These are phyloP conservation scores for Suhomyces prunicola DNA, from an alignment of 805 yeast species.

Conservation along the genomic window DNA sequence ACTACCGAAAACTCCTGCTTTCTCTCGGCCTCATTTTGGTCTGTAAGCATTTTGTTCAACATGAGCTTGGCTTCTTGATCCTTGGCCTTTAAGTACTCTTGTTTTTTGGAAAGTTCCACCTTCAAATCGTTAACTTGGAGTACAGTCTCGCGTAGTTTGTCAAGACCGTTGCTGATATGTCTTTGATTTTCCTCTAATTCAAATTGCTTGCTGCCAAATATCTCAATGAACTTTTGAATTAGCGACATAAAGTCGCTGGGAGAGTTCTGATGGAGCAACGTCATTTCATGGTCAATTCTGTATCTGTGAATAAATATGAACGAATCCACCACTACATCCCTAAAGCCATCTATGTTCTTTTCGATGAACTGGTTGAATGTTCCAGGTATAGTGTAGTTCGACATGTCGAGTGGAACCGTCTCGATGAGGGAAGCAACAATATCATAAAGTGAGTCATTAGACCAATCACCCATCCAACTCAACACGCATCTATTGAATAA, in stretches of 20 bases:
- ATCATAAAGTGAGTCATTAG: conserved; percentile 43
- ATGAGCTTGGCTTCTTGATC: conserved; percentile 68
- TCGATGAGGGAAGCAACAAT: conserved; percentile 46
- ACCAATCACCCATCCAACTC: conserved; percentile 89
- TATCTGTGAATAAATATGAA: conserved; percentile 46
- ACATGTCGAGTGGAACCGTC: conserved; percentile 51
- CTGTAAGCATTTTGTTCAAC: conserved; percentile 70
- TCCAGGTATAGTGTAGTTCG: conserved; percentile 37
- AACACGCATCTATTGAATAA: conserved; percentile 84
- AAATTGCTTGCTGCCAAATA: conserved; percentile 42
- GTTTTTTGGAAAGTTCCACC: conserved; percentile 51
- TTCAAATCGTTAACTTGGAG: conserved; percentile 64
- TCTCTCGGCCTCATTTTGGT: conserved; percentile 90
- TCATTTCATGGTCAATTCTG: conserved; percentile 9
- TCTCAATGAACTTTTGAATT: conserved; percentile 39
- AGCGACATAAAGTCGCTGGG: conserved; percentile 61
- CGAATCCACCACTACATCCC: conserved; percentile 47
- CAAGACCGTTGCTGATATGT: conserved; percentile 71
- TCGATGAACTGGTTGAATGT: conserved; percentile 11
- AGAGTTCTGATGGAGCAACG: conserved; percentile 16
- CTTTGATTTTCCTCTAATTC: conserved; percentile 64
- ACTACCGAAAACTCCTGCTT: conserved; percentile 81
- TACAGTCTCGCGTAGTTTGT: conserved; percentile 73
- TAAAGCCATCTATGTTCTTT: conserved; percentile 17
- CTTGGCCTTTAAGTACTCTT: conserved; percentile 47